Evolutionary conservation across 768 basidiomycete species (phyloP), one percentile per base, ranked within the genome.

Genomic region (Clathrus columnatus): DNA sequence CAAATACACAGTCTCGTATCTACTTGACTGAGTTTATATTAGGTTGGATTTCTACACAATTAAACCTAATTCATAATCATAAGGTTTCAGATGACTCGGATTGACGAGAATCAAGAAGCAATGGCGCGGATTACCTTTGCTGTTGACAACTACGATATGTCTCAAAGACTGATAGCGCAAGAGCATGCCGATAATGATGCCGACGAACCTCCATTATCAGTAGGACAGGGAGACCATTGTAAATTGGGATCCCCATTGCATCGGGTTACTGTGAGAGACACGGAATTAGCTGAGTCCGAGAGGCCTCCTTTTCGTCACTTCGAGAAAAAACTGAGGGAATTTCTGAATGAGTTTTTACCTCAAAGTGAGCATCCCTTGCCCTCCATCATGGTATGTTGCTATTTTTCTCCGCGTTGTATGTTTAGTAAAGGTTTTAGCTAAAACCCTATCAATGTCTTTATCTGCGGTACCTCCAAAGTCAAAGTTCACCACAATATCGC

Each of bases 41-140:
- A n/a, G n/a, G n/a, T n/a, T n/a, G n/a, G n/a, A n/a, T n/a, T n/a
- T n/a, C n/a, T n/a, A n/a, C n/a, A n/a, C n/a, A n/a, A 21, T 17
- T 7, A 48, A n/a, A 55, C 47, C 16, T 26, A 50, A 23, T 14
- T 17, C 16, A 14, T 14, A 11, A 21, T 11, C 16, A 26, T 48
- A 14, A n/a, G 14, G 11, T 48, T 43, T 48, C n/a, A 43, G 51
- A 47, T 53, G 51, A 44, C 51, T 6, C 20, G 7, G 4, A 24
- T 53, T 26, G 49, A 50, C n/a, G 49, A 50, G 30, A 5, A 27
- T 24, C 24, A 27, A 8, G 32, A 26, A 50, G 18, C 24, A 0
- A 60, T 69, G 36, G 69, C 67, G 5, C 44, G 48, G 5, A 69
- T 69, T 20, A 59, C 59, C 6, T 66, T 64, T 61, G 59, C 60